Evolutionary conservation across 768 basidiomycete genomes (phyloP), one percentile per base, ranked within the genome.

Genomic region (Amanita subjunquillea): DNA sequence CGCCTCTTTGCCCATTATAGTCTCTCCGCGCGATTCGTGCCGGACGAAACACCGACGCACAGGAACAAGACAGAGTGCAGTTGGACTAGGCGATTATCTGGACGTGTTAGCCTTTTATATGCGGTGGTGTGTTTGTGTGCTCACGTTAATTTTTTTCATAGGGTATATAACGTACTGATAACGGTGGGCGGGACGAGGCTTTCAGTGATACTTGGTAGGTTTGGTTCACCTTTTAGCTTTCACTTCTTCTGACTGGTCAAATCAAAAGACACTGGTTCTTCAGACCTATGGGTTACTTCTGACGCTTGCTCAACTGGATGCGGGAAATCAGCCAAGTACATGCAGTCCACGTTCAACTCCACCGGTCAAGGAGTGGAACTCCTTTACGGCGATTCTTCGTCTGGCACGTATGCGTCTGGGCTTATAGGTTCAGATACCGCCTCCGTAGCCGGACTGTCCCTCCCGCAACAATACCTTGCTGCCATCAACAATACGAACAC

Each of bases 261-360:
- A 23, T 30, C 25, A 37, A 9, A 46, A 85, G 87, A 89, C 56
- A 87, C 85, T 2, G 87, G 87, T 41, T 89, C 87, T 2, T 81
- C 87, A 4, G 87, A 90, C 59, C 62, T 88, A 4, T 90, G 87
- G 87, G 74, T 84, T 8, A 64, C 82, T 25, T 84, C 84, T 0
- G 74, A 80, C 47, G 66, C 72, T 0, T 88, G 83, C 61, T 65
- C 63, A 8, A 56, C 59, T n/a, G 75, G 71, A 54, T 73, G 73
- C 48, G 54, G 66, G 3, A 60, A 59, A 27, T 63, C 58, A 2
- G 29, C 75, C 4, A 62, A 79, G 23, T 87, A 84, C 59, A 72
- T 77, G 1, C 76, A 76, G 58, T 52, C 68, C 7, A 68, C 61
- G 5, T 79, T 87, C 63, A 65, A 72, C 17, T 67, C 74, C 22